These are phyloP conservation scores for Starmerella tilneyi DNA, from an alignment of 805 yeast species.

Conservation along the genomic window DNA sequence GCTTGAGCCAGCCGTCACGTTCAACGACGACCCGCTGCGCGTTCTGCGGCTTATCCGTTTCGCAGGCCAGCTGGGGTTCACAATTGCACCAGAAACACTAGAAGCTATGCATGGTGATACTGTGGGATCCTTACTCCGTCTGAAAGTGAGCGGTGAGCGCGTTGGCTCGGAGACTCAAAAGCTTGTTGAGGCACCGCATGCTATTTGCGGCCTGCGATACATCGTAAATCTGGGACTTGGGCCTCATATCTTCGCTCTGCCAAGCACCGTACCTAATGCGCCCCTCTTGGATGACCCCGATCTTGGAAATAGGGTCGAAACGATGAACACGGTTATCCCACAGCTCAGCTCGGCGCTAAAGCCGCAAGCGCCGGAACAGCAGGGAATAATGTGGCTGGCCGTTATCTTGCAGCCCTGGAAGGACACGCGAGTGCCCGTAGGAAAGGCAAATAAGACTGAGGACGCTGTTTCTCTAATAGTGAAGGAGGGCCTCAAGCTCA, in stretches of 20 bases:
- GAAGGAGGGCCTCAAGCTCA: conserved; percentile 60
- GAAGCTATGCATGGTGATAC: conserved; percentile 53
- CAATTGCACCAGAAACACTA: conserved; percentile 46
- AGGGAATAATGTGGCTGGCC: conserved; percentile 38
- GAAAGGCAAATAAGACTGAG: conserved; percentile 29
- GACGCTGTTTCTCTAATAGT: conserved; percentile 40
- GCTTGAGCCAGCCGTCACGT: conserved; percentile 70
- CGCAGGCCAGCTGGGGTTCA: conserved; percentile 66
- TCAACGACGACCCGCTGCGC: conserved; percentile 86
- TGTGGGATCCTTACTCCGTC: conserved; percentile 48
- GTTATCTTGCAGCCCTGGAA: conserved; percentile 38
- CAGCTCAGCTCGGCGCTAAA: conserved; percentile 7
- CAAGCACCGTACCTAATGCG: not conserved
- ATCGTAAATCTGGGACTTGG: conserved; percentile 47
- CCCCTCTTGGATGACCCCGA: not conserved
- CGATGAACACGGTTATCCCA: not conserved
- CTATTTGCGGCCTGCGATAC: conserved; percentile 51
- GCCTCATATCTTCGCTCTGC: conserved; percentile 43
- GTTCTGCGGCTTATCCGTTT: conserved; percentile 78
- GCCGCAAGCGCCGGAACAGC: conserved; percentile 11
- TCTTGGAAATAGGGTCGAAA: not conserved
- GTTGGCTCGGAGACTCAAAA: conserved; percentile 79
- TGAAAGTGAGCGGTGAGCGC: conserved; percentile 81
- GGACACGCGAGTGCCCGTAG: conserved; percentile 23
- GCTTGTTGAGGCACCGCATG: conserved; percentile 54